Percentiles rank a stretch among this genome's conserved stretches.
Conservation (phyloP, 192 early-diverging fungal species). For the Linnemannia hyalina region DNA sequence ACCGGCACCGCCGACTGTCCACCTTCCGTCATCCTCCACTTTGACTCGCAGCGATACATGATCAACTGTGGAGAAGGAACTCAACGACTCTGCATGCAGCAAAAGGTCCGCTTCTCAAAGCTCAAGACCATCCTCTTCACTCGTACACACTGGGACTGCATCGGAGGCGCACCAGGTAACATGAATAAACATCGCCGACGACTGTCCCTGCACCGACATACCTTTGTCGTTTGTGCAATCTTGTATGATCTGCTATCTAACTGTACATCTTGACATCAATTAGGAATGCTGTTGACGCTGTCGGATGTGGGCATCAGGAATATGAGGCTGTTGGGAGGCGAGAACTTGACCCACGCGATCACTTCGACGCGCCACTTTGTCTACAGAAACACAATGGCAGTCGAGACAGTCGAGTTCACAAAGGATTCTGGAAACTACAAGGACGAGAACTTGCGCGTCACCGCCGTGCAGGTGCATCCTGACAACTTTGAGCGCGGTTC, state of each 20-base stretch:
- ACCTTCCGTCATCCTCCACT: slow-evolving; percentile 81
- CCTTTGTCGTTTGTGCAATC: neutral
- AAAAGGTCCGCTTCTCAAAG: slow-evolving; percentile 79
- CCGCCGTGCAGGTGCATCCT: slow-evolving; percentile 76
- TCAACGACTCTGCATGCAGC: slow-evolving; percentile 87
- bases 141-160: slow-evolving; percentile 83
- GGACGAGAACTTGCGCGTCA: slow-evolving; percentile 77
- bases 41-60: slow-evolving; percentile 83
- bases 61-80: slow-evolving; percentile 96
- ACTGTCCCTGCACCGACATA: neutral
- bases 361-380: slow-evolving; percentile 86
- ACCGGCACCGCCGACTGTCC: slow-evolving; percentile 60
- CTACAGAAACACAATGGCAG: slow-evolving; percentile 57
- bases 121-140: slow-evolving; percentile 85
- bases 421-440: slow-evolving; percentile 60
- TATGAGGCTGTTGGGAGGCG: slow-evolving; percentile 78
- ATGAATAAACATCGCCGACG: neutral
- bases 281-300: slow-evolving; percentile 92
- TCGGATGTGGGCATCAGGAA: slow-evolving; percentile 78
- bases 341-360: slow-evolving; percentile 85
- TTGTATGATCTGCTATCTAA: neutral
- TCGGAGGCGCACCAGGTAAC: slow-evolving; percentile 91
- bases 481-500: slow-evolving; percentile 35
- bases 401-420: slow-evolving; percentile 70
- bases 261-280: neutral